phyloP scores from a whole-genome alignment of 228 moss, liverwort and hornwort species.

The Sphagnum magellanicum region DNA sequence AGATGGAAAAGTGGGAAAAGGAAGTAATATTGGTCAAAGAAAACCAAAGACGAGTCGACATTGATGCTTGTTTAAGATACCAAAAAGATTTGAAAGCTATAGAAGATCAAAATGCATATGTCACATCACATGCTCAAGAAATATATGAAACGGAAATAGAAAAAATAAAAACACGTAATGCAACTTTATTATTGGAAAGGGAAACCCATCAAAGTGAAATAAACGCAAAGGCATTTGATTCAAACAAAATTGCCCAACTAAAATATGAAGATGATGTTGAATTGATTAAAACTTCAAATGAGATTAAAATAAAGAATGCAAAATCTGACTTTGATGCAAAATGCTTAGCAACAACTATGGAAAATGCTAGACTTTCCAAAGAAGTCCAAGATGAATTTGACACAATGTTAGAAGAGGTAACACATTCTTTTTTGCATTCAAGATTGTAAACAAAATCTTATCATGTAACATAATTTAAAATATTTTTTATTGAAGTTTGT shows the following conservation, averaged over 20 bases:
- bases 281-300: conserved; percentile 15
- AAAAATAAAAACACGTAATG: conserved; percentile 15
- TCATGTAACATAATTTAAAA: too few species aligned
- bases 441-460: too few species aligned
- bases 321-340: conserved; percentile 11
- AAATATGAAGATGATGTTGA: conserved; percentile 16
- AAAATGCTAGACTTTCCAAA: conserved; percentile 16
- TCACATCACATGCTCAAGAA: conserved; percentile 8
- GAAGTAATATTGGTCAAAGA: conserved; percentile 6
- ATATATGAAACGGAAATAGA: conserved; percentile 17
- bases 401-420: not conserved
- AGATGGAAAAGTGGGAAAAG: conserved; percentile 14
- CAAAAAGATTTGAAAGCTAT: conserved; percentile 11
- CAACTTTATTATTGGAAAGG: not conserved
- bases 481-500: too few species aligned
- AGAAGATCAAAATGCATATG: conserved; percentile 7
- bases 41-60: conserved; percentile 3
- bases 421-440: not conserved
- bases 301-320: conserved; percentile 10
- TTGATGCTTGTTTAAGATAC: conserved; percentile 10
- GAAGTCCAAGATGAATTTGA: conserved; percentile 19
- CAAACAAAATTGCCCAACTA: conserved; percentile 12
- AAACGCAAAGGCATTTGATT: not conserved
- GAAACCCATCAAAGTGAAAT: conserved; percentile 13
- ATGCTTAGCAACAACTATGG: conserved; percentile 8